Base-by-base conservation (phyloP, 495 filamentous ascomycete genomes). In the Talaromyces borbonicus region DNA sequence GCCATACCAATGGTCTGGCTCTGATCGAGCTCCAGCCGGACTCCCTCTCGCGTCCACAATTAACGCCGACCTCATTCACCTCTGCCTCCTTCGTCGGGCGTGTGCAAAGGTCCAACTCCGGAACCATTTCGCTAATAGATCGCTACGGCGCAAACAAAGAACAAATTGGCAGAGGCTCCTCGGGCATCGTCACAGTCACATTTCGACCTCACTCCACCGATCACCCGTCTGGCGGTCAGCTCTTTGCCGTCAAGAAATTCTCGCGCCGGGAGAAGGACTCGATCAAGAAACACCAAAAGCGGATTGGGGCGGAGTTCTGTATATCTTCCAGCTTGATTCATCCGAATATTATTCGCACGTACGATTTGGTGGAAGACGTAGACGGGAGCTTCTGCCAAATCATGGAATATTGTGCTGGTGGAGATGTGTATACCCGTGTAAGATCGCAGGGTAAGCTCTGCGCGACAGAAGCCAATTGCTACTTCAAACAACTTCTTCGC, bases 231-330 rank as follows among this genome's bases (percentile, higher is more conserved):
- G 47, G 47, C 19, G 47, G 47, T n/a, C 47, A 49, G n/a, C 47
- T 49, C n/a, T 49, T 49, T 26, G 47, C 47, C 1, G 47, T 49
- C 7, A 49, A 49, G 15, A 49, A 49, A 15, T 49, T 49, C 15
- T 19, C 25, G 6, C 38, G 36, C 8, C 24, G 47, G 14, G 37
- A 31, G 4, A 35, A 25, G n/a, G 47, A 49, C 11, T 43, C 47
- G 16, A 18, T 38, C 6, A 41, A 42, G n/a, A 49, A 35, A 30
- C 38, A 49, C 35, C 12, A 43, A 39, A 49, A 49, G 22, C 47
- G 47, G 6, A 24, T 49, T 18, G 47, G 37, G 11, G 47, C 47
- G 3, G 47, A 49, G n/a, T 49, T 49, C n/a, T 49, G 47, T 29
- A 49, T 49, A 8, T 49, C 47, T 4, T 49, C 47, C 0, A 49